Evolutionary conservation across 345 rosid species (phyloP), one percentile per base, ranked within the genome.

Genomic region (Physaria fendleri): DNA sequence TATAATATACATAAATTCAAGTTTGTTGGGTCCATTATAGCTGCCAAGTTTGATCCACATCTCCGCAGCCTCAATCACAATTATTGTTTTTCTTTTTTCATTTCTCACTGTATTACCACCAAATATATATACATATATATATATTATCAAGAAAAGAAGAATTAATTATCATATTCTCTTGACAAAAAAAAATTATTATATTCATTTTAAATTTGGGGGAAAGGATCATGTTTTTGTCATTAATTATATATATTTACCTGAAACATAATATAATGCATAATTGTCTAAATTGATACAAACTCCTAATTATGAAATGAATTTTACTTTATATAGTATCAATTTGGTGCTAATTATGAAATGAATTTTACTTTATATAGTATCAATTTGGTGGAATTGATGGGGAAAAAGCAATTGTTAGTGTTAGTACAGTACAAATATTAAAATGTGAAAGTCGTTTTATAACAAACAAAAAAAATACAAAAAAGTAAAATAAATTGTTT

Each of bases 31-130:
- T 40, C 65, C 59, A 17, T 16, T 12, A 57, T 17, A 59, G 71
- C 65, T 67, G 71, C 71, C 71, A 66, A 35, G 4, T 47, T 66
- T 67, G 65, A 48, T 66, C 52, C 34, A 39, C 33, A 29, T 10
- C 21, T 1, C 5, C 71, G 65, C 71, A 58, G 51, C 65, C 29
- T 66, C 71, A 6, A 47, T 7, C 47, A 14, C 25, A 45, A 65
- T 55, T 17, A 25, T 45, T 18, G 15, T 25, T 5, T 16, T 16
- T 2, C 4, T 8, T 37, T 24, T 47, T 24, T 10, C 23, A 2
- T 27, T 62, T 29, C 10, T 41, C 33, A 29, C 23, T 14, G 17
- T 22, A 2, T n/a, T n/a, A n/a, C n/a, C n/a, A n/a, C n/a, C n/a
- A n/a, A n/a, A n/a, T n/a, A n/a, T n/a, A n/a, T n/a, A n/a, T n/a